Conservation (phyloP, 805 yeast species). For the Candida ascalaphidarum region DNA sequence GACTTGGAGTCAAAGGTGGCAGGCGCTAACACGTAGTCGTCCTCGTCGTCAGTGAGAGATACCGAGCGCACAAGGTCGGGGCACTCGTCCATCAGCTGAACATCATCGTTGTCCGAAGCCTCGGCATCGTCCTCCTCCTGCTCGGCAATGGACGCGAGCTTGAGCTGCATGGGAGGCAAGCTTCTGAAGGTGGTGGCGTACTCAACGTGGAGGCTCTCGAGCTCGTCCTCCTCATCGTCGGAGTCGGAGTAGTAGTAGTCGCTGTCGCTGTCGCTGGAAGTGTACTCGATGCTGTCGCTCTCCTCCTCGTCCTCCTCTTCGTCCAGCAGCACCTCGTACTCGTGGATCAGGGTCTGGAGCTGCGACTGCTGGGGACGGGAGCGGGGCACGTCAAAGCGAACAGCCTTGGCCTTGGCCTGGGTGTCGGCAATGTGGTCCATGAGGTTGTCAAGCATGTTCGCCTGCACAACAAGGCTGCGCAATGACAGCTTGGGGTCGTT, state of each 20-base stretch:
- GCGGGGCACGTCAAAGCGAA: too few relatives aligned
- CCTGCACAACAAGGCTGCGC: conserved; percentile 56
- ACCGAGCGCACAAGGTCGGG: too few relatives aligned
- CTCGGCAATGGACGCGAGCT: conserved; percentile 8
- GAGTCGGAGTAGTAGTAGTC: conserved; percentile 19
- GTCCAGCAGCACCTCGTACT: conserved; percentile 6
- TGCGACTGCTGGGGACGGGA: conserved; percentile 1
- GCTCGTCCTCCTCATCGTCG: conserved; percentile 15
- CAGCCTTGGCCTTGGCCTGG: too few relatives aligned
- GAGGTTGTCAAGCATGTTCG: conserved; percentile 57
- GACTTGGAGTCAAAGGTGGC: too few relatives aligned
- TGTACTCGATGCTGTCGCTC: conserved; percentile 9
- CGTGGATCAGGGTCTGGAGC: conserved; percentile 2
- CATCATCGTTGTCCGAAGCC: too few relatives aligned
- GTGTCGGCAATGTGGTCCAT: conserved; percentile 38
- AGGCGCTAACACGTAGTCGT: too few relatives aligned
- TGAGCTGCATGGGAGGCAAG: conserved; percentile 12
- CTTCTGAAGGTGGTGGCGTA: conserved; percentile 4
- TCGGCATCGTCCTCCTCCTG: conserved; percentile 6
- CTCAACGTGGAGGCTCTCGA: conserved; percentile 3
- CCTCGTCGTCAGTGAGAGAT: too few relatives aligned
- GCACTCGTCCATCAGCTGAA: too few relatives aligned
- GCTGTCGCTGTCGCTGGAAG: conserved; percentile 7
- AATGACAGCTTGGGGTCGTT: conserved; percentile 47
- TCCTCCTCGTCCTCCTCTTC: conserved; percentile 12